Evolutionary conservation across 1,284 basidiomycete species (phyloP).

Genomic region (Cryptococcus jaspeensis): DNA sequence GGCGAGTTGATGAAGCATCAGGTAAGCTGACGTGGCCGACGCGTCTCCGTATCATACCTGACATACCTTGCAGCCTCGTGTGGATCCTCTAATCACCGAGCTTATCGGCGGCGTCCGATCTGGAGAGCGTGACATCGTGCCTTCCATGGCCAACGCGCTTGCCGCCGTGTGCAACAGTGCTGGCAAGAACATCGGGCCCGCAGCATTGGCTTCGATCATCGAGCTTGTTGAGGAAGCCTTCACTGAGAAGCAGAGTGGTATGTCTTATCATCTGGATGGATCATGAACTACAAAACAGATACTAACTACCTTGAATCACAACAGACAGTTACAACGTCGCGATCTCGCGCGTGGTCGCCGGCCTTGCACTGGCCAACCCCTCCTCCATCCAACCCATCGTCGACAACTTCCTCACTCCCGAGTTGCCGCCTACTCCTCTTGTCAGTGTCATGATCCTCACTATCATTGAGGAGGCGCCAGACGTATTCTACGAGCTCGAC

Average conservation of each 20-base stretch:
- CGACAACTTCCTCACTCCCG: conserved; percentile 53
- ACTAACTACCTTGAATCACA: not conserved
- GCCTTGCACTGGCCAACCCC: conserved; percentile 63
- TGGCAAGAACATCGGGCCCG: conserved; percentile 71
- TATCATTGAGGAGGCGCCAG: conserved; percentile 58
- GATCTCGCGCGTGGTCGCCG: conserved; percentile 65
- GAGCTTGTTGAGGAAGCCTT: conserved; percentile 80
- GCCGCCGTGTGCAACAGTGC: conserved; percentile 74
- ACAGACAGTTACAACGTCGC: conserved; percentile 72
- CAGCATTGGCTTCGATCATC: conserved; percentile 67
- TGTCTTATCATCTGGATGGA: conserved; percentile 21
- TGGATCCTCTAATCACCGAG: conserved; percentile 76
- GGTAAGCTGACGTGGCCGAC: conserved; percentile 56
- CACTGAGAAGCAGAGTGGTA: conserved; percentile 68
- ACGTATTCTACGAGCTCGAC: conserved; percentile 66
- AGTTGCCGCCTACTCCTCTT: conserved; percentile 47
- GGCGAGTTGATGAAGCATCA: conserved; percentile 92
- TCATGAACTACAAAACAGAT: not conserved
- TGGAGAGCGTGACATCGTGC: conserved; percentile 71
- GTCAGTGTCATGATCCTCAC: conserved; percentile 65
- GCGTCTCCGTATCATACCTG: not conserved
- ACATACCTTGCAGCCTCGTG: conserved; percentile 46
- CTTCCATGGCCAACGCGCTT: conserved; percentile 72
- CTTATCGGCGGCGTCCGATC: conserved; percentile 57
- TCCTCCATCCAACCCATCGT: conserved; percentile 68